A percentile compares a stretch with the other conserved stretches of the same genome.
Evolutionary conservation across 2,329 filamentous ascomycete genomes (phyloP).

Genomic region (Aspergillus clavatus): DNA sequence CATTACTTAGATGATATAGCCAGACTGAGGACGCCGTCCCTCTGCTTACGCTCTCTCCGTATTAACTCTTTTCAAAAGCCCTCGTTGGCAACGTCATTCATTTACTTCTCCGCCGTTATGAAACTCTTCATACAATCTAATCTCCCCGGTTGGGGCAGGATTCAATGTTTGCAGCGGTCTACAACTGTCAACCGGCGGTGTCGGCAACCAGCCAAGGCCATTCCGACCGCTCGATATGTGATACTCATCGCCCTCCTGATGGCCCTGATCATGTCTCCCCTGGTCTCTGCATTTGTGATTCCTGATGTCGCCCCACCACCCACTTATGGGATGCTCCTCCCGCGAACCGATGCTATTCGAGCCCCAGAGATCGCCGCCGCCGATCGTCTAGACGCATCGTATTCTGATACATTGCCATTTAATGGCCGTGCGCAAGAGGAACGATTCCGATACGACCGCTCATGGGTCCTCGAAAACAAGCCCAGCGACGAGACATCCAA

Average conservation of each 20-base stretch:
- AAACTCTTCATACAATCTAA: neutral
- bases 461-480: slow-evolving; percentile 1
- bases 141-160: neutral
- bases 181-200: neutral
- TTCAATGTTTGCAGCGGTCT: neutral
- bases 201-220: neutral
- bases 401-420: slow-evolving; percentile 7
- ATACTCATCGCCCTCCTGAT: slow-evolving; percentile 2
- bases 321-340: neutral
- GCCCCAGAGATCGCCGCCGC: slow-evolving; percentile 15
- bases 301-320: slow-evolving; percentile 10
- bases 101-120: slow-evolving; percentile 1
- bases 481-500: neutral
- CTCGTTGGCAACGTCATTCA: slow-evolving; percentile 3
- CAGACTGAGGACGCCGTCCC: neutral
- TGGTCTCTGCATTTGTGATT: slow-evolving; percentile 9
- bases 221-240: neutral
- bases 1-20: neutral
- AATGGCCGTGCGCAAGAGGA: slow-evolving; percentile 5
- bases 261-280: slow-evolving; percentile 7
- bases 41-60: neutral
- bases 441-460: neutral
- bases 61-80: neutral
- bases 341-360: slow-evolving; percentile 1
- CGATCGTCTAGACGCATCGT: slow-evolving; percentile 13